phyloP scores from a whole-genome alignment of 2,329 filamentous ascomycete species.

The Trichoderma atrobrunneum region DNA sequence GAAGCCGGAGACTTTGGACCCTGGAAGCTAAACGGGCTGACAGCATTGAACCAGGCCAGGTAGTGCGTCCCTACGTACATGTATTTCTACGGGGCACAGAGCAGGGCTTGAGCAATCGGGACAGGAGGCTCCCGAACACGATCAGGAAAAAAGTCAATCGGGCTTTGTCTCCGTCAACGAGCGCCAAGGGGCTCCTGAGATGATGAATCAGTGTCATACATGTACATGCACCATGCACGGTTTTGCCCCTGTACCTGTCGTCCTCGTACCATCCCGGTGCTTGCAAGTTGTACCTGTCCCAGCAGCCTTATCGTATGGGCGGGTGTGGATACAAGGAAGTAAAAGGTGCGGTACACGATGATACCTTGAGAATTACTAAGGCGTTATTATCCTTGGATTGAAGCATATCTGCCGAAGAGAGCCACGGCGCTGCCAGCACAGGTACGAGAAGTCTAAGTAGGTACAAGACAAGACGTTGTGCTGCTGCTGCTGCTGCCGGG shows the following conservation, averaged over 20 bases:
- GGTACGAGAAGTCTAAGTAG: not conserved
- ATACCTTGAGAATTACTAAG: not conserved
- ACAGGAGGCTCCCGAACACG: not conserved
- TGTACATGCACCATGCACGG: not conserved
- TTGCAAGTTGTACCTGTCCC: not conserved
- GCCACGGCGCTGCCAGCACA: not conserved
- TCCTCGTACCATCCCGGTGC: not conserved
- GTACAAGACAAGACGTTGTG: not conserved
- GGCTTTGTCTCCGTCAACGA: not conserved
- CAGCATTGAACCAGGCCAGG: not conserved
- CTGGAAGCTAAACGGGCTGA: not conserved
- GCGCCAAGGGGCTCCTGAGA: not conserved
- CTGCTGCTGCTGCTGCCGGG: not conserved
- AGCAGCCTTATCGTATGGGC: not conserved
- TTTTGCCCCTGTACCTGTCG: not conserved
- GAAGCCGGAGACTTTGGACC: not conserved
- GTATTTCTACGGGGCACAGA: not conserved
- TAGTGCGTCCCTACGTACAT: not conserved
- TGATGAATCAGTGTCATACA: conserved; percentile 3
- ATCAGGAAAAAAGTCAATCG: not conserved
- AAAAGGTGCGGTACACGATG: not conserved
- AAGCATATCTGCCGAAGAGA: not conserved
- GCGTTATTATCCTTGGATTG: not conserved
- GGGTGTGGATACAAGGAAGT: not conserved
- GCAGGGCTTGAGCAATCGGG: not conserved